Percentiles rank a stretch among this genome's conserved stretches.
Evolutionary conservation across 2,329 filamentous ascomycete species (phyloP).

Genomic region (Fusarium oxysporum): DNA sequence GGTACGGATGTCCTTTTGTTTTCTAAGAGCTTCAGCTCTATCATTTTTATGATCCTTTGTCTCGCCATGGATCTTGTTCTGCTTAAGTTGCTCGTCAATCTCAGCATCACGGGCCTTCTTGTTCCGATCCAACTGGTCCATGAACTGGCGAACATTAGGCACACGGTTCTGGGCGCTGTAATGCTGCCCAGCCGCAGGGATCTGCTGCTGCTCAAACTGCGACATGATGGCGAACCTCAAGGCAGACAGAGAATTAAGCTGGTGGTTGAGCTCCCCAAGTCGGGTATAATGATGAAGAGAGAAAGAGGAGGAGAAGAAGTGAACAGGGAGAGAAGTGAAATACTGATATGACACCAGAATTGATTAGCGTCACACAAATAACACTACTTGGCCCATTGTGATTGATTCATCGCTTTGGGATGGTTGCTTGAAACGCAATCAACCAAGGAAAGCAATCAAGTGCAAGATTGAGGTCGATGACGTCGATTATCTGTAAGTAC

Average conservation of each 20-base stretch:
- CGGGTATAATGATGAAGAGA: background rate
- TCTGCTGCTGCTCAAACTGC: slow-evolving; percentile 54
- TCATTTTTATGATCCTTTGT: slow-evolving; percentile 58
- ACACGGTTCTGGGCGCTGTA: slow-evolving; percentile 88
- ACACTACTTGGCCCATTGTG: slow-evolving; percentile 13
- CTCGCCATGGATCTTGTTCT: slow-evolving; percentile 52
- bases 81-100: slow-evolving; percentile 70
- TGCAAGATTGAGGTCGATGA: slow-evolving; percentile 41
- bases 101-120: slow-evolving; percentile 80
- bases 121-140: slow-evolving; percentile 80
- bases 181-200: slow-evolving; percentile 68
- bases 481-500: slow-evolving; percentile 33
- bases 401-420: slow-evolving; percentile 31
- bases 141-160: slow-evolving; percentile 87
- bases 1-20: slow-evolving; percentile 67
- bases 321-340: slow-evolving; percentile 17
- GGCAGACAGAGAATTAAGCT: slow-evolving; percentile 5
- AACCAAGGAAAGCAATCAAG: slow-evolving; percentile 30
- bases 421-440: slow-evolving; percentile 33
- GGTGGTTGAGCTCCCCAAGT: slow-evolving; percentile 21
- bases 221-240: slow-evolving; percentile 44
- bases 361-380: slow-evolving; percentile 33
- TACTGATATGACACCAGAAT: slow-evolving; percentile 19
- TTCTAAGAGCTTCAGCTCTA: slow-evolving; percentile 46
- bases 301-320: background rate